Evolutionary conservation across 2,329 filamentous ascomycete genomes (phyloP).

Genomic region (Colletotrichum falcatum): DNA sequence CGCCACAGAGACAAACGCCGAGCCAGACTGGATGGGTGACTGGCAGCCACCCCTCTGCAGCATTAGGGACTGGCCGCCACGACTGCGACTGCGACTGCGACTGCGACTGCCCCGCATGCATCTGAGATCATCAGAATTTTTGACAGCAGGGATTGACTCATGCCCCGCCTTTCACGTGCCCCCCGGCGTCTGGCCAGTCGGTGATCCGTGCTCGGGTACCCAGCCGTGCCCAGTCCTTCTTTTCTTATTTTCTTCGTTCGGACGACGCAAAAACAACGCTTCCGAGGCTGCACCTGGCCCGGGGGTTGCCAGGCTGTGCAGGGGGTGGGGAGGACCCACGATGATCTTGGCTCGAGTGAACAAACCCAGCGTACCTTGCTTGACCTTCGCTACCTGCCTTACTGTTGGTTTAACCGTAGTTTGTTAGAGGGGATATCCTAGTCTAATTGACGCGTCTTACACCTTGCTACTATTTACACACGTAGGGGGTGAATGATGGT

Average conservation of each 20-base stretch:
- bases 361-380: no score
- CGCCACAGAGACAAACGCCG: slow-evolving; percentile 6
- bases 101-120: slow-evolving; percentile 38
- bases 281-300: slow-evolving; percentile 20
- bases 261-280: slow-evolving; percentile 19
- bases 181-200: background rate
- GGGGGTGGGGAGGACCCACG: slow-evolving; percentile 26
- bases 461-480: no score
- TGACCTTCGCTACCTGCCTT: no score
- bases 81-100: slow-evolving; percentile 1
- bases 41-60: slow-evolving; percentile 20
- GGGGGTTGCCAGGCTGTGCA: slow-evolving; percentile 1
- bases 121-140: slow-evolving; percentile 41
- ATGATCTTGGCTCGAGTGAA: slow-evolving; percentile 36
- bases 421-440: no score
- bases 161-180: slow-evolving; percentile 41
- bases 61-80: slow-evolving; percentile 14
- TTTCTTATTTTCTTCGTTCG: background rate
- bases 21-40: background rate
- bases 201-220: slow-evolving; percentile 24
- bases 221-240: background rate
- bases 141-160: slow-evolving; percentile 35
- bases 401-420: no score
- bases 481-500: no score
- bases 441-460: no score